Evolutionary conservation across 257 asterid species (phyloP).

Genomic region (Ligustrum vulgare): DNA sequence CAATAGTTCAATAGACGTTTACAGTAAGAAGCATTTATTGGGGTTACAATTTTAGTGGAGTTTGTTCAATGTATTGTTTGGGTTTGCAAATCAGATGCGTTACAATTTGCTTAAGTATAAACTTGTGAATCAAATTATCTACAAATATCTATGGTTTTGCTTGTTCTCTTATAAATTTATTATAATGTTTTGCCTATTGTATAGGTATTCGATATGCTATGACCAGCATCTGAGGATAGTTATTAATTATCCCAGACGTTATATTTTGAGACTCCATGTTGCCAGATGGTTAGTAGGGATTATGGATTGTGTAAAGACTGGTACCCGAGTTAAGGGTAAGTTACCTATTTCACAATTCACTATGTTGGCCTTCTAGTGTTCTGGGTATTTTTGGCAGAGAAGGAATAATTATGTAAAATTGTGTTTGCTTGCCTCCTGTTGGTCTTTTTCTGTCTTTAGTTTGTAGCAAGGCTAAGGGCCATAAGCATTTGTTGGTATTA

Average conservation of each 20-base stretch:
- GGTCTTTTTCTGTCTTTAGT: background rate
- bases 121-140: background rate
- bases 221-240: background rate
- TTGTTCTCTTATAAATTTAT: background rate
- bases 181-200: background rate
- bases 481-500: background rate
- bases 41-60: background rate
- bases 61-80: background rate
- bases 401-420: background rate
- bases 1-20: background rate
- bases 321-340: slow-evolving; percentile 61
- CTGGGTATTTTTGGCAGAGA: background rate
- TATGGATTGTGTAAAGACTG: slow-evolving; percentile 64
- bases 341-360: background rate
- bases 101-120: background rate
- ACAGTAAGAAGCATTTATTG: background rate
- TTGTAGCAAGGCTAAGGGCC: background rate
- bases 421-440: background rate
- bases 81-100: background rate
- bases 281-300: slow-evolving; percentile 68
- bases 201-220: background rate
- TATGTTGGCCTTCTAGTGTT: background rate
- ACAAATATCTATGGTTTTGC: background rate
- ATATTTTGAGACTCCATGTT: slow-evolving; percentile 53
- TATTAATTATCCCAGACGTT: slow-evolving; percentile 21